Evolutionary conservation across 2,329 filamentous ascomycete species (phyloP).

Genomic region (Diaporthe vaccinii): DNA sequence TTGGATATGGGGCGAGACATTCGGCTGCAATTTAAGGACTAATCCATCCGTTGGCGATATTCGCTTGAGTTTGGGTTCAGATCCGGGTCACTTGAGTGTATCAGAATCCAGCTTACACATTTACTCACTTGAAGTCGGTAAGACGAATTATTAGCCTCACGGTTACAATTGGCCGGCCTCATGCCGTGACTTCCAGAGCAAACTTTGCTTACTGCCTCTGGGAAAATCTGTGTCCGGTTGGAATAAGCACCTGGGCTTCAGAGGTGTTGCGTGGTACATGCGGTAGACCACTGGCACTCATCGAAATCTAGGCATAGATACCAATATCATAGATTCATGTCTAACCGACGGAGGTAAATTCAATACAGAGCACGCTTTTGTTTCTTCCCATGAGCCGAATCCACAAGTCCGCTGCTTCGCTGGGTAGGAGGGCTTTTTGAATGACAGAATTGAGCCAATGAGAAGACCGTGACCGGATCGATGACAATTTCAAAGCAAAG

Average conservation of each 20-base stretch:
- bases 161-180: accelerated
- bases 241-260: neutral
- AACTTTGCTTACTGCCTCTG: neutral
- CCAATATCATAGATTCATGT: neutral
- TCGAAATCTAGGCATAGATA: neutral
- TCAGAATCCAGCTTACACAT: neutral
- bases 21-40: neutral
- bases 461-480: neutral
- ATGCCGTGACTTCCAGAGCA: neutral
- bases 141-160: neutral
- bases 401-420: neutral
- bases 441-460: neutral
- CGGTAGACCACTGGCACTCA: neutral
- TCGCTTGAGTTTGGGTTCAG: neutral
- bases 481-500: neutral
- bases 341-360: neutral
- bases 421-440: neutral
- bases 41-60: neutral
- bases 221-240: neutral
- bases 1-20: neutral
- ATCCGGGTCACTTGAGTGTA: too few relatives aligned
- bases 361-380: neutral
- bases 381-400: neutral
- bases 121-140: neutral
- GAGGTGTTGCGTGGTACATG: neutral